Conservation (phyloP, 352 stramenopile genomes). For the Pythium phragmiticola region DNA sequence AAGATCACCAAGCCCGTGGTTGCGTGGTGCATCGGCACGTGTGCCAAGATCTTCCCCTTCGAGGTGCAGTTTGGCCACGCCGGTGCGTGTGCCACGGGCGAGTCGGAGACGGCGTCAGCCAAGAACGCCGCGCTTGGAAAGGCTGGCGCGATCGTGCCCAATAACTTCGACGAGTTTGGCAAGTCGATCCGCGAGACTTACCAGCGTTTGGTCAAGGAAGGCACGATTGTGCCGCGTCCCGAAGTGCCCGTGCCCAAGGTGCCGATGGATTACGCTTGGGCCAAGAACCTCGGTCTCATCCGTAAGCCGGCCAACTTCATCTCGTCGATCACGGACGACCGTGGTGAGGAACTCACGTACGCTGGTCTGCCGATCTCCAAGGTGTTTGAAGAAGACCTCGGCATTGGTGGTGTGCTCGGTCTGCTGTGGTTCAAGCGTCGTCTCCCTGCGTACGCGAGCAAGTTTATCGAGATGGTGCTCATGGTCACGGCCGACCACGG, state of each 20-base stretch:
- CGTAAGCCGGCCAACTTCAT: constrained; percentile 97
- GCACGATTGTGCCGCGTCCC: constrained; percentile 79
- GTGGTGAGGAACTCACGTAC: constrained; percentile 95
- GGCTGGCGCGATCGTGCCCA: constrained; percentile 91
- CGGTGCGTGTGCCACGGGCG: constrained; percentile 90
- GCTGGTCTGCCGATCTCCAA: constrained; percentile 94
- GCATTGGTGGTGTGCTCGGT: constrained; percentile 93
- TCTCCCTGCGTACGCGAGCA: constrained; percentile 87
- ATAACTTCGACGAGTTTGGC: constrained; percentile 95
- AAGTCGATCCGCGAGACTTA: constrained; percentile 91
- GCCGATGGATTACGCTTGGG: constrained; percentile 97
- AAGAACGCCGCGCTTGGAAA: constrained; percentile 92
- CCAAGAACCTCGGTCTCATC: constrained; percentile 95
- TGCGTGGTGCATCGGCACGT: constrained; percentile 98
- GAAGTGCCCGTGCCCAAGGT: constrained; percentile 93
- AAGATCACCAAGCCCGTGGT: constrained; percentile 96
- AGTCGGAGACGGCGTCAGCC: constrained; percentile 92
- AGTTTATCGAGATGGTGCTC: constrained; percentile 98
- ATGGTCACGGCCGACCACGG: constrained; percentile 98
- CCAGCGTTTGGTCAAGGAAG: constrained; percentile 72
- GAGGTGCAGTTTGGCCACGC: constrained; percentile 98
- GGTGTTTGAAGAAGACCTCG: constrained; percentile 93
- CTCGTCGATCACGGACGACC: constrained; percentile 97
- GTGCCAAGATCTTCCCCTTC: constrained; percentile 96
- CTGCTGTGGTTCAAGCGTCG: constrained; percentile 96